phyloP scores from a whole-genome alignment of 164 flowering plant species.

The Nymphaea colorata region DNA sequence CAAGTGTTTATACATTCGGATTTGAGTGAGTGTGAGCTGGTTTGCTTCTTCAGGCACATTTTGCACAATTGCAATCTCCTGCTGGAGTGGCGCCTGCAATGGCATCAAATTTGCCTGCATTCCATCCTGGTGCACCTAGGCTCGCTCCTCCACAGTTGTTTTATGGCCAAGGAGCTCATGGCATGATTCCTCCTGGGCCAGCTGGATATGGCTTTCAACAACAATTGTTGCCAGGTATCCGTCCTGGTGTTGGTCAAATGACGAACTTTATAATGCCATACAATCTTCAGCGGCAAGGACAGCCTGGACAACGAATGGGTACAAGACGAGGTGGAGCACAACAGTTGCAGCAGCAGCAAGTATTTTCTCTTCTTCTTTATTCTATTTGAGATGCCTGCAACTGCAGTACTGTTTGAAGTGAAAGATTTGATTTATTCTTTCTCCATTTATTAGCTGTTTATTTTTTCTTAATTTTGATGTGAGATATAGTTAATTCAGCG shows the following conservation, averaged over 20 bases:
- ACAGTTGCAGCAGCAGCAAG: conserved; percentile 15
- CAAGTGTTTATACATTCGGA: too few relatives aligned
- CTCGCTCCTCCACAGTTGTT: conserved; percentile 56
- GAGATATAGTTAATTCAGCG: conserved; percentile 26
- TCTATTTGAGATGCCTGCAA: not conserved
- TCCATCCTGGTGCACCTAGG: conserved; percentile 43
- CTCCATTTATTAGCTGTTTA: too few relatives aligned
- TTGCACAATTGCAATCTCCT: conserved; percentile 44
- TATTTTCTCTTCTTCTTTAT: not conserved
- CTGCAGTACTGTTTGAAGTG: not conserved
- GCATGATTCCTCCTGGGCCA: conserved; percentile 45
- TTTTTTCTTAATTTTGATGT: not conserved
- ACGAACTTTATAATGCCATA: conserved; percentile 58
- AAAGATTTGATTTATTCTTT: too few relatives aligned
- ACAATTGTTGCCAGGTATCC: conserved; percentile 48
- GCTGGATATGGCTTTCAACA: conserved; percentile 68
- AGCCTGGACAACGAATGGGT: conserved; percentile 46
- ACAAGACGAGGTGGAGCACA: conserved; percentile 43
- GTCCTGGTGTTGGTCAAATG: conserved; percentile 37
- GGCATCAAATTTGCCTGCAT: conserved; percentile 46
- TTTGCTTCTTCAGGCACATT: conserved; percentile 36
- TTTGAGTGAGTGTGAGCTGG: not conserved
- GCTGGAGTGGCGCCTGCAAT: conserved; percentile 33
- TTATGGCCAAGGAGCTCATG: conserved; percentile 56
- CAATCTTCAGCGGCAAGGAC: conserved; percentile 57